phyloP scores from a whole-genome alignment of 805 yeast species.

The Pachysolen tannophilus region DNA sequence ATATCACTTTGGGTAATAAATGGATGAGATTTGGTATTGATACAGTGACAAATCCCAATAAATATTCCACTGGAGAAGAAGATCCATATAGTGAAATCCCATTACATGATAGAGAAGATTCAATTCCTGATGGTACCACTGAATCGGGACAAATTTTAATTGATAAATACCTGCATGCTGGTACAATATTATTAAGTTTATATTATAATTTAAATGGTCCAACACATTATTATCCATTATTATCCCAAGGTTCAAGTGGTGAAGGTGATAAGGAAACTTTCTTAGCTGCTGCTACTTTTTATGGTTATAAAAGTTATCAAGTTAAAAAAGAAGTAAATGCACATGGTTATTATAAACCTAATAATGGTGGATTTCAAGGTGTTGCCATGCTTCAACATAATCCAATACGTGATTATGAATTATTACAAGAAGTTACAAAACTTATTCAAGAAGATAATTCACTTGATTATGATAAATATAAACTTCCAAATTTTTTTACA shows the following conservation, averaged over 20 bases:
- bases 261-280: constrained; percentile 77
- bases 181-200: constrained; percentile 48
- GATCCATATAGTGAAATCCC: constrained; percentile 26
- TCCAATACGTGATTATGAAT: constrained; percentile 33
- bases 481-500: too few species aligned
- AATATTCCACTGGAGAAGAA: constrained; percentile 4
- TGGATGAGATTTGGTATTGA: background rate
- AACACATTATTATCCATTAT: constrained; percentile 45
- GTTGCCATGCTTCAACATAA: constrained; percentile 53
- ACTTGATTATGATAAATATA: background rate
- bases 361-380: constrained; percentile 29
- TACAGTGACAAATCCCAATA: constrained; percentile 14
- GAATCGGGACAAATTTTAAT: constrained; percentile 64
- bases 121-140: constrained; percentile 62
- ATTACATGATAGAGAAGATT: constrained; percentile 57
- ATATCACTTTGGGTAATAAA: constrained; percentile 16
- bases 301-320: constrained; percentile 44
- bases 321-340: constrained; percentile 32
- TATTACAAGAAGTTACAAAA: constrained; percentile 9
- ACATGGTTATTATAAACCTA: constrained; percentile 23
- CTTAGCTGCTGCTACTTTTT: constrained; percentile 57
- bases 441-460: constrained; percentile 1
- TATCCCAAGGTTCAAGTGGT: constrained; percentile 58
- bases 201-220: constrained; percentile 66
- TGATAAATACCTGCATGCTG: constrained; percentile 48